These are phyloP conservation scores for Sclerotinia trifoliorum DNA, from an alignment of 2,329 filamentous ascomycete genomes.

Conservation along the genomic window DNA sequence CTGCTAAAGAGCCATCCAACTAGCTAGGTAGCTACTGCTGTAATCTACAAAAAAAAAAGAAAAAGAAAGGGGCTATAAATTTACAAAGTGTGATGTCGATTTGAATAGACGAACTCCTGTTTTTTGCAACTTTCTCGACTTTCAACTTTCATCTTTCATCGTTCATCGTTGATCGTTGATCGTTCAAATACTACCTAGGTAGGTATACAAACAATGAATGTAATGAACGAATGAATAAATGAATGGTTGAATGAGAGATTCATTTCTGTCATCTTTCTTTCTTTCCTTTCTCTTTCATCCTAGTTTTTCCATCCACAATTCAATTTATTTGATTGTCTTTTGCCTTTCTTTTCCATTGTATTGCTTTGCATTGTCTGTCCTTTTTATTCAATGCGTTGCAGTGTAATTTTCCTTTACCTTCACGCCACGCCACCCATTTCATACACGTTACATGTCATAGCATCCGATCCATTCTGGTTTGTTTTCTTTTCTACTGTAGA, in stretches of 20 bases:
- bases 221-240: too few relatives aligned
- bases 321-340: background rate
- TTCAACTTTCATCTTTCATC: background rate
- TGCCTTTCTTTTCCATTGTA: background rate
- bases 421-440: background rate
- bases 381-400: slow-evolving; percentile 9
- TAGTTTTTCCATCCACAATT: background rate
- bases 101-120: slow-evolving; percentile 23
- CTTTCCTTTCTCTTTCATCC: background rate
- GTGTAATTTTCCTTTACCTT: background rate
- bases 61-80: background rate
- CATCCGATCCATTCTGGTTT: background rate
- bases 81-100: slow-evolving; percentile 10
- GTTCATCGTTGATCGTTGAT: too few relatives aligned
- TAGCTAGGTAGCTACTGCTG: background rate
- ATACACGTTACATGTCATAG: slow-evolving; percentile 4
- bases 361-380: background rate
- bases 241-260: background rate
- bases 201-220: background rate
- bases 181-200: too few relatives aligned
- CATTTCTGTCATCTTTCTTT: background rate
- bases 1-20: background rate
- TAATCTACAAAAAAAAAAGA: slow-evolving; percentile 18
- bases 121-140: background rate
- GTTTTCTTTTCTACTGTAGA: background rate